Evolutionary conservation across 257 asterid genomes (phyloP), one percentile per base, ranked within the genome.

Genomic region (Lantana camara): DNA sequence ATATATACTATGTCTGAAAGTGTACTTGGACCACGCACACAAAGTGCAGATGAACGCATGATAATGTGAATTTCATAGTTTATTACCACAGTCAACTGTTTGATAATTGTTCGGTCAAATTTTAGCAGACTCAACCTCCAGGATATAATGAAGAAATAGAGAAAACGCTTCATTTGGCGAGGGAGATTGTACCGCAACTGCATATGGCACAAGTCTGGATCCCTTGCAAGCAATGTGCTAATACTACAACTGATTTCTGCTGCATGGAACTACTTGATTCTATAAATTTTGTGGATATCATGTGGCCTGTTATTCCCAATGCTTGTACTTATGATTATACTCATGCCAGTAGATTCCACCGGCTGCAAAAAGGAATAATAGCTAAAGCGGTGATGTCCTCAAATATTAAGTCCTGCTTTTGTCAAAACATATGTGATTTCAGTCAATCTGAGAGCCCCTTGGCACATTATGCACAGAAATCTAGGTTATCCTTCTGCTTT

Each of bases 151-250:
- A 4, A 13, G 69, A 70, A 34, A 45, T 70, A 2, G 9, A 2
- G 13, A 17, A 46, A 21, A 12, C 47, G 41, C 37, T 63, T 38
- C 38, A 56, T 23, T 20, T 9, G 21, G 68, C 40, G 14, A 21
- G 15, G 5, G 14, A 3, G 40, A 22, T 27, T 17, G 40, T 71
- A 14, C 76, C 67, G n/a, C 48, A 41, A 12, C 46, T 71, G 17
- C 44, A 24, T 2, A 11, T 48, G 32, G 76, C 66, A 7, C 67
- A 47, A 15, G 32, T 45, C 27, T 71, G 67, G 62, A 10, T 20
- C 29, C 76, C 67, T 57, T 63, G 71, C 65, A 8, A 19, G 30
- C 55, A 56, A 30, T 63, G 61, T 57, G 7, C 15, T n/a, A 15
- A 55, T 6, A 14, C 50, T 1, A 47, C 6, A 38, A 57, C 13